Evolutionary conservation across 768 basidiomycete species (phyloP).

Genomic region (Boletus eberwhitei): DNA sequence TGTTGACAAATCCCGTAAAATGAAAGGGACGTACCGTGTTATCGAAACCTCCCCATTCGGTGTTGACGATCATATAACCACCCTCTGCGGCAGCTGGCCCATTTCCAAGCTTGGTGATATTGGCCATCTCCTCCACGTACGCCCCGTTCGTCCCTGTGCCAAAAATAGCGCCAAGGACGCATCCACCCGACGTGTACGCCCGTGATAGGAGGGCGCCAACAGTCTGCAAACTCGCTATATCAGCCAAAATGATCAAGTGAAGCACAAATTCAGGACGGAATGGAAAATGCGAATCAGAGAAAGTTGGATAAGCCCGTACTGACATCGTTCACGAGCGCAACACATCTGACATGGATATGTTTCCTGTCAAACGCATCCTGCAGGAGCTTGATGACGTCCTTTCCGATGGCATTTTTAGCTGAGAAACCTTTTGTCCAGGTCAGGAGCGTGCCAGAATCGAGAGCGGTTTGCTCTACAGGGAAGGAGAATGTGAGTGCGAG

Average conservation of each 20-base stretch:
- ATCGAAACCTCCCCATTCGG: slow-evolving; percentile 98
- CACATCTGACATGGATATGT: slow-evolving; percentile 87
- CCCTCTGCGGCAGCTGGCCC: slow-evolving; percentile 54
- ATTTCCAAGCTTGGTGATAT: slow-evolving; percentile 80
- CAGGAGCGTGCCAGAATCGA: slow-evolving; percentile 84
- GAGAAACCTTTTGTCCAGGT: slow-evolving; percentile 96
- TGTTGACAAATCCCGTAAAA: not conserved
- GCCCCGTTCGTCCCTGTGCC: slow-evolving; percentile 99
- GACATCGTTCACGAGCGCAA: slow-evolving; percentile 93
- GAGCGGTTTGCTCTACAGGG: slow-evolving; percentile 94
- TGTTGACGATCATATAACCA: slow-evolving; percentile 91
- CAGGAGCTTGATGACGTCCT: slow-evolving; percentile 85
- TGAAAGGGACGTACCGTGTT: slow-evolving; percentile 63
- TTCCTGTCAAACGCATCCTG: slow-evolving; percentile 92
- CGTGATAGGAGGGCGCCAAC: slow-evolving; percentile 92
- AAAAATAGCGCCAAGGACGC: slow-evolving; percentile 87
- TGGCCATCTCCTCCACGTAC: slow-evolving; percentile 84
- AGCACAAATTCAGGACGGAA: not conserved
- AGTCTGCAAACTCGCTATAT: slow-evolving; percentile 51
- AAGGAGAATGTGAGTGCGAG: slow-evolving; percentile 97
- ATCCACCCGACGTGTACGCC: slow-evolving; percentile 91
- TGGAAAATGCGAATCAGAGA: not conserved
- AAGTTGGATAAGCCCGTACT: slow-evolving; percentile 35
- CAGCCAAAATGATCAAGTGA: slow-evolving; percentile 5
- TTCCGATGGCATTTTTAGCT: slow-evolving; percentile 85